phyloP scores from a whole-genome alignment of 805 yeast genomes.

The Metschnikowia anglica region DNA sequence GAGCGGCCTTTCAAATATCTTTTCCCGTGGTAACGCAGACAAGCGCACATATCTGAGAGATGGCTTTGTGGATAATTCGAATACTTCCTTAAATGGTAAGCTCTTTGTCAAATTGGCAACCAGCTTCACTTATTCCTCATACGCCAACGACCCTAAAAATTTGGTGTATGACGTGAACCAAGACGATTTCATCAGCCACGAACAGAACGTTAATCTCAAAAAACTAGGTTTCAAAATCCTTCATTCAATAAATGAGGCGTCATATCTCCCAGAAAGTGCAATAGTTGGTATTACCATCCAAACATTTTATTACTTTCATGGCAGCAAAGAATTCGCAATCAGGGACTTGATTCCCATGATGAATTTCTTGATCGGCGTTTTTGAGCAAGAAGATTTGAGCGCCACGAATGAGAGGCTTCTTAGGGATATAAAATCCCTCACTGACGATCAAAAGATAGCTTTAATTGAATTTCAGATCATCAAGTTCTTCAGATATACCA shows the following conservation, averaged over 20 bases:
- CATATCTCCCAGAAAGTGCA: conserved; percentile 54
- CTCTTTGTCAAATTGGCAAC: conserved; percentile 38
- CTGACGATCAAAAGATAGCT: conserved; percentile 25
- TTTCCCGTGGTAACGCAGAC: conserved; percentile 17
- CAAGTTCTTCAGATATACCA: conserved; percentile 23
- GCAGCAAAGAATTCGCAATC: conserved; percentile 20
- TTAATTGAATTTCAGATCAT: conserved; percentile 28
- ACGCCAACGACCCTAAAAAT: conserved; percentile 22
- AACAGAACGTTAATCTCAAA: conserved; percentile 38
- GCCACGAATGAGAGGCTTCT: conserved; percentile 26
- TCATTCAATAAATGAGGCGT: conserved; percentile 50
- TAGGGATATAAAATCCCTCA: conserved; percentile 17
- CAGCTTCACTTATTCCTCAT: conserved; percentile 30
- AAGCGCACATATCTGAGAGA: conserved; percentile 13
- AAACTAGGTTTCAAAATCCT: conserved; percentile 54
- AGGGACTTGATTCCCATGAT: conserved; percentile 31
- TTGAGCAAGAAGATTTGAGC: conserved; percentile 24
- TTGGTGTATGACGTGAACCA: conserved; percentile 11
- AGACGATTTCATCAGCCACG: conserved; percentile 24
- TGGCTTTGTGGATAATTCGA: conserved; percentile 32
- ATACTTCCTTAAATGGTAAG: conserved; percentile 33
- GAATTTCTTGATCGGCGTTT: conserved; percentile 25
- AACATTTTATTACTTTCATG: conserved; percentile 29
- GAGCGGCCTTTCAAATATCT: conserved; percentile 36
- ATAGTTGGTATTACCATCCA: conserved; percentile 48